Conservation (phyloP, 768 basidiomycete genomes). For the Filobasidium floriforme region DNA sequence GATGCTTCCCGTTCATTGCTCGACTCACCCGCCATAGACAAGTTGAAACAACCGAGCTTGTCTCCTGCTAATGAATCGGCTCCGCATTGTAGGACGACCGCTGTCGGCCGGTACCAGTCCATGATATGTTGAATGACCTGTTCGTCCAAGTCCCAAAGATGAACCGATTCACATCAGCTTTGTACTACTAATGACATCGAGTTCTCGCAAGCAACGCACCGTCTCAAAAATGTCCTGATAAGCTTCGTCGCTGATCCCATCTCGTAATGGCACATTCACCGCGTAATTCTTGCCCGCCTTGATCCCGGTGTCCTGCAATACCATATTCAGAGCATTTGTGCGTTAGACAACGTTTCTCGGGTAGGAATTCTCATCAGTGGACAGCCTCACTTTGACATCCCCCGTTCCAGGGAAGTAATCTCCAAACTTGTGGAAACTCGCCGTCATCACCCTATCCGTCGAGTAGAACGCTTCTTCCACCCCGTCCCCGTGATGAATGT, state of each 20-base stretch:
- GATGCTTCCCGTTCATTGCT: background rate
- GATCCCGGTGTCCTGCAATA: constrained; percentile 76
- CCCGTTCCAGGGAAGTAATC: constrained; percentile 90
- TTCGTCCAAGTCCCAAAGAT: background rate
- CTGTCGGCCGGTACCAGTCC: constrained; percentile 79
- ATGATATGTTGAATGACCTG: constrained; percentile 77
- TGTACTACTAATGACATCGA: background rate
- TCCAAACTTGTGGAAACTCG: constrained; percentile 93
- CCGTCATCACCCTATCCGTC: constrained; percentile 94
- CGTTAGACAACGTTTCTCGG: background rate
- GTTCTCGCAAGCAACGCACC: constrained; percentile 50
- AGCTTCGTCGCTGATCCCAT: constrained; percentile 85
- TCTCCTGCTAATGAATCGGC: constrained; percentile 92
- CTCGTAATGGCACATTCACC: constrained; percentile 85
- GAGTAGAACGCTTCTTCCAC: constrained; percentile 99
- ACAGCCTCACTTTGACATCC: constrained; percentile 50
- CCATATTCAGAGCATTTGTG: constrained; percentile 34
- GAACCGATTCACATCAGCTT: background rate
- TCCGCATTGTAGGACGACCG: constrained; percentile 87
- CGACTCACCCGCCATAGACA: constrained; percentile 66
- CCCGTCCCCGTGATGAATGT: constrained; percentile 96
- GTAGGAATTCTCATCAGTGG: background rate
- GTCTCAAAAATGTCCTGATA: constrained; percentile 87
- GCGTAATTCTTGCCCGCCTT: constrained; percentile 74
- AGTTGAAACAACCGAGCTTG: constrained; percentile 90